Percentiles rank a stretch among this genome's conserved stretches.
These are phyloP conservation scores for Stephania japonica DNA, from an alignment of 164 flowering plant species.

Conservation along the genomic window DNA sequence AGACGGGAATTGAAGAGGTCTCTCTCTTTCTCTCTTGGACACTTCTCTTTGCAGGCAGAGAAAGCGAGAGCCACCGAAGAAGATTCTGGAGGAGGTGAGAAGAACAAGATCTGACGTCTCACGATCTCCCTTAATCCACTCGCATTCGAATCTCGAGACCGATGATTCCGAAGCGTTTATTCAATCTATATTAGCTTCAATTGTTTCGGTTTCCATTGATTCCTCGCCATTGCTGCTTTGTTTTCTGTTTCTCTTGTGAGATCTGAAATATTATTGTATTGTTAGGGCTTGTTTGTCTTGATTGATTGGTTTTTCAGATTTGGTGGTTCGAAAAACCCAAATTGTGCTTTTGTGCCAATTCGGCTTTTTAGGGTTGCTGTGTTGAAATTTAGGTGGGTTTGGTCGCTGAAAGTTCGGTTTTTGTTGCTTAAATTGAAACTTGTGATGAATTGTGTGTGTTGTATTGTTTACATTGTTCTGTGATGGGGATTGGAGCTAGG, in stretches of 20 bases:
- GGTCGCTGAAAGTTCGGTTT: not conserved
- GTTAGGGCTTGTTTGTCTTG: not conserved
- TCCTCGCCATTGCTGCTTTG: not conserved
- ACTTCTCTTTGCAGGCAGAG: conserved; percentile 4
- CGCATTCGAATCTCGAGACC: conserved; percentile 1
- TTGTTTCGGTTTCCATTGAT: not conserved
- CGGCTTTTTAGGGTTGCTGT: not conserved
- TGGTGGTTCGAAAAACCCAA: not conserved
- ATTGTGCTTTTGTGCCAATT: not conserved
- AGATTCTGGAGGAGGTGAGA: conserved; percentile 2
- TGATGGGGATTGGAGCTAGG: no score
- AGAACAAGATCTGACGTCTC: conserved; percentile 5
- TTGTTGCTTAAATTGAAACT: not conserved
- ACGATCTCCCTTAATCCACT: not conserved
- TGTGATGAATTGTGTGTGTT: no score
- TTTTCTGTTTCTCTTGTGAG: not conserved
- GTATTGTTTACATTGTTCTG: no score
- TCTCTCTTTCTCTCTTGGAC: conserved; percentile 15
- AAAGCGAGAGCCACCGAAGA: not conserved
- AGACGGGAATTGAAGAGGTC: not conserved
- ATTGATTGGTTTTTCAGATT: not conserved
- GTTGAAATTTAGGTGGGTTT: not conserved
- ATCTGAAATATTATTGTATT: not conserved
- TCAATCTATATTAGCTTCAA: not conserved
- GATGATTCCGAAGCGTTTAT: not conserved